phyloP scores from a whole-genome alignment of 441 rosid genomes.

The Adansonia gregorii region DNA sequence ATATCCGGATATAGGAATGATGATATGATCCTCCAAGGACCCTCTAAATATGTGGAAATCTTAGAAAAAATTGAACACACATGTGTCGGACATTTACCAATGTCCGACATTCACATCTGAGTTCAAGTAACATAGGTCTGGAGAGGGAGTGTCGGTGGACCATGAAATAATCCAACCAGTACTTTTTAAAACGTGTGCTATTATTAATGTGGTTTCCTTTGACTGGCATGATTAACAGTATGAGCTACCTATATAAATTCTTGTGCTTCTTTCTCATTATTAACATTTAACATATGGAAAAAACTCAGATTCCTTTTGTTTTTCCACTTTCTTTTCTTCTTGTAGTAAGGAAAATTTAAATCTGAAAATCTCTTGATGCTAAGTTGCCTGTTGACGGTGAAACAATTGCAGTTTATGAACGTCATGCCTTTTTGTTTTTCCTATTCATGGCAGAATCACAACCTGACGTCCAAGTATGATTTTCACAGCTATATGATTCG shows the following conservation, averaged over 20 bases:
- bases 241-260: neutral
- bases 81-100: too few species aligned
- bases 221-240: neutral
- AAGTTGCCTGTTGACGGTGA: neutral
- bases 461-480: constrained; percentile 68
- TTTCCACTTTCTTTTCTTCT: neutral
- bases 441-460: constrained; percentile 71
- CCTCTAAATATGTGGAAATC: too few species aligned
- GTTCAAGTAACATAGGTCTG: too few species aligned
- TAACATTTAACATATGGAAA: neutral
- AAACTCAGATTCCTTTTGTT: neutral
- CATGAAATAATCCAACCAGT: neutral
- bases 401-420: neutral
- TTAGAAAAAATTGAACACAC: too few species aligned
- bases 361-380: neutral
- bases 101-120: too few species aligned
- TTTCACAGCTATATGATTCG: constrained; percentile 96
- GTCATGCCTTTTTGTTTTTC: constrained; percentile 23
- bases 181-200: neutral
- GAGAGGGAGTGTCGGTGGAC: neutral
- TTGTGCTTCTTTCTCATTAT: neutral
- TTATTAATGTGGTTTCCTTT: neutral
- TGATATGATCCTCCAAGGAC: too few species aligned
- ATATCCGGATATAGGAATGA: too few species aligned
- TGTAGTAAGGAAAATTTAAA: neutral